A percentile compares a stretch with the other conserved stretches of the same genome.
Conservation (phyloP, 768 basidiomycete genomes). For the Coprinellus micaceus region DNA sequence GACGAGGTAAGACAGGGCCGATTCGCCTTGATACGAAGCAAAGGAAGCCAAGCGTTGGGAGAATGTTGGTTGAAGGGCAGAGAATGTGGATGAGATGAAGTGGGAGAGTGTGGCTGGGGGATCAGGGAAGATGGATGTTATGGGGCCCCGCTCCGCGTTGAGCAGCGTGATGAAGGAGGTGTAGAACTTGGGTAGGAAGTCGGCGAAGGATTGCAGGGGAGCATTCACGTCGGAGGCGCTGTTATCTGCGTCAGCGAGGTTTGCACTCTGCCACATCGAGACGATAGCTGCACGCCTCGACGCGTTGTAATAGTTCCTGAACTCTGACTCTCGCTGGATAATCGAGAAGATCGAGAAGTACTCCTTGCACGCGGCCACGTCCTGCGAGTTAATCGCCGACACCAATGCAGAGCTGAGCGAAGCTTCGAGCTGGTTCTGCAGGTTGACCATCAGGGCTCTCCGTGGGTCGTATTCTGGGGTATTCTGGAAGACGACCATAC, state of each 20-base stretch:
- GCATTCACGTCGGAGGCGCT: slow-evolving; percentile 12
- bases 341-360: slow-evolving; percentile 86
- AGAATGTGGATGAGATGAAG: slow-evolving; percentile 79
- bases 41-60: slow-evolving; percentile 73
- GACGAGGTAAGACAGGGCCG: slow-evolving; percentile 69
- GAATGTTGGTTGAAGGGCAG: slow-evolving; percentile 76
- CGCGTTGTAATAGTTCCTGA: slow-evolving; percentile 91
- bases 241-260: slow-evolving; percentile 46
- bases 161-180: slow-evolving; percentile 62
- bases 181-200: slow-evolving; percentile 77
- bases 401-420: slow-evolving; percentile 87
- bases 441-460: slow-evolving; percentile 79
- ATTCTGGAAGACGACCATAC: slow-evolving; percentile 91
- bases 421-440: slow-evolving; percentile 95
- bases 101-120: slow-evolving; percentile 71
- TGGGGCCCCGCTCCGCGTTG: slow-evolving; percentile 64
- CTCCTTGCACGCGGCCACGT: slow-evolving; percentile 66
- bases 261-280: slow-evolving; percentile 62
- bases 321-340: slow-evolving; percentile 91
- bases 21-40: slow-evolving; percentile 59
- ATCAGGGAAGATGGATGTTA: slow-evolving; percentile 87
- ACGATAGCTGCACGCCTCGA: slow-evolving; percentile 66
- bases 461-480: slow-evolving; percentile 88
- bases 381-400: slow-evolving; percentile 76
- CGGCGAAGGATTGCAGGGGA: slow-evolving; percentile 43